Evolutionary conservation across 345 rosid species (phyloP).

Genomic region (Carallia pectinifolia): DNA sequence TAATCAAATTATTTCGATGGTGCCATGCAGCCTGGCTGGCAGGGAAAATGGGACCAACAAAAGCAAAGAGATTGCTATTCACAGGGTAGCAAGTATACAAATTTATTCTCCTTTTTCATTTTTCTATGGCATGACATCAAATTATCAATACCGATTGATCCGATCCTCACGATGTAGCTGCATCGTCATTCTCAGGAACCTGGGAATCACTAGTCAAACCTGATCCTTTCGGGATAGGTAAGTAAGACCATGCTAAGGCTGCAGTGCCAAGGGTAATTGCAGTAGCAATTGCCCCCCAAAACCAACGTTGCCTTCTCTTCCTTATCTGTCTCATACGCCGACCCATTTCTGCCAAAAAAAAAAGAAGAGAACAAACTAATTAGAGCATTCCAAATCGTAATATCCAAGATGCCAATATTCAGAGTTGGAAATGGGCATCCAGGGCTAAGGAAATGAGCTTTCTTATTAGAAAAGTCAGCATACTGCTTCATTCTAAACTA

Average conservation of each 20-base stretch:
- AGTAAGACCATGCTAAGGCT: constrained; percentile 73
- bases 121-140: constrained; percentile 1
- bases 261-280: constrained; percentile 63
- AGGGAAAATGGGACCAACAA: constrained; percentile 15
- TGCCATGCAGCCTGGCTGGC: constrained; percentile 28
- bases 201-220: constrained; percentile 17
- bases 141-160: constrained; percentile 9
- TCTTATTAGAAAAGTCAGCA: too few species aligned
- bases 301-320: constrained; percentile 64
- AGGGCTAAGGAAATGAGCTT: too few species aligned
- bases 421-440: too few species aligned
- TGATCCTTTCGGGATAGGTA: constrained; percentile 48
- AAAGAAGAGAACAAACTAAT: background rate
- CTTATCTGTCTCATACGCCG: constrained; percentile 50
- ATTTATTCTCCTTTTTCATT: constrained; percentile 22
- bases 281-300: constrained; percentile 75
- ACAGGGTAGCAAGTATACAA: constrained; percentile 26
- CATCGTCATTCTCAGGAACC: constrained; percentile 29
- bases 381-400: too few species aligned
- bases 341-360: constrained; percentile 43
- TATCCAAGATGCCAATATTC: too few species aligned
- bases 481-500: too few species aligned
- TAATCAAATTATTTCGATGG: constrained; percentile 16
- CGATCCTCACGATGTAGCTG: constrained; percentile 24
- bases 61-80: constrained; percentile 29